Conservation (phyloP, 2,329 filamentous ascomycete species). For the Penicillium hordei region DNA sequence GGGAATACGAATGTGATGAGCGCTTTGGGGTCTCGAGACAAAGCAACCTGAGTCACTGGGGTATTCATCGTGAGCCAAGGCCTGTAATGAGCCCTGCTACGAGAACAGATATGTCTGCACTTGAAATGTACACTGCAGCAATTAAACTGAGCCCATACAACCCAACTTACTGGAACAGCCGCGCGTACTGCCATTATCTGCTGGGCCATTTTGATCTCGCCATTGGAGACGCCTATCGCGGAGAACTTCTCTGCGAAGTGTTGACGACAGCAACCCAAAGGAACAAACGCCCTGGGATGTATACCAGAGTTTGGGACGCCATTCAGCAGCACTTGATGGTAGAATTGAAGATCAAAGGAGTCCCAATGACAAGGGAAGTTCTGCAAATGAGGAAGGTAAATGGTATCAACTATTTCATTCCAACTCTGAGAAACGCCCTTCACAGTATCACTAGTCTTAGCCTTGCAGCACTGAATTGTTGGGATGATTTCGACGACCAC, state of each 20-base stretch:
- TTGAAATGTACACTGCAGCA: constrained; percentile 41
- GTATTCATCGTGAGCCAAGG: constrained; percentile 18
- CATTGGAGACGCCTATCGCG: constrained; percentile 40
- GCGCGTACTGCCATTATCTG: constrained; percentile 38
- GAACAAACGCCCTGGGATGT: constrained; percentile 28
- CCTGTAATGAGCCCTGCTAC: constrained; percentile 18
- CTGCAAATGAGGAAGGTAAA: constrained; percentile 23
- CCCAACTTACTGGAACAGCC: constrained; percentile 39
- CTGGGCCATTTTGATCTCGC: constrained; percentile 37
- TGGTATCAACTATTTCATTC: constrained; percentile 33
- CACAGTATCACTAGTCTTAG: constrained; percentile 34
- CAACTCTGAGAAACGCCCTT: constrained; percentile 28
- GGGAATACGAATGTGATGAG: constrained; percentile 19
- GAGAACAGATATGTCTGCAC: constrained; percentile 10
- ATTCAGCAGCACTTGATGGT: constrained; percentile 35
- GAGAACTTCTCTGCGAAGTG: constrained; percentile 35
- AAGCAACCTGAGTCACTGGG: constrained; percentile 32
- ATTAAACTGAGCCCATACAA: constrained; percentile 39
- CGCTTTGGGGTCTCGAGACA: constrained; percentile 22
- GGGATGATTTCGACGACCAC: constrained; percentile 29
- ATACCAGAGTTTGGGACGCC: constrained; percentile 33
- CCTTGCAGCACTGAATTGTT: constrained; percentile 32
- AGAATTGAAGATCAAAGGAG: constrained; percentile 7
- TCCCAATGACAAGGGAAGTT: constrained; percentile 13
- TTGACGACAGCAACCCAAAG: constrained; percentile 19